phyloP scores from a whole-genome alignment of 202 grass and related monocot genomes.

The Dendrocalamus latiflorus region DNA sequence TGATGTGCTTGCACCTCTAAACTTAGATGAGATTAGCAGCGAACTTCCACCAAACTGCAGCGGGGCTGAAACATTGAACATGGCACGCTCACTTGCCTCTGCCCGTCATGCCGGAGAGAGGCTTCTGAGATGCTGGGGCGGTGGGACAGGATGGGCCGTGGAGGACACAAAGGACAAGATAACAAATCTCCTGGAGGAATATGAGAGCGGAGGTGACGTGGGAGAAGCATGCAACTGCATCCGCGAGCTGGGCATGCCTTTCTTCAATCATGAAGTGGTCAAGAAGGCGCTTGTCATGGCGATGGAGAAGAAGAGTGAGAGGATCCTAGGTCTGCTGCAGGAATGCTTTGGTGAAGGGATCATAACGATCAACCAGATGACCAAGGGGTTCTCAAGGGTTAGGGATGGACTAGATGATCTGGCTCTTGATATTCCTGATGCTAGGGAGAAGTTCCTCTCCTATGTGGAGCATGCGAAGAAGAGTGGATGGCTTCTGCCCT shows the following conservation, averaged over 20 bases:
- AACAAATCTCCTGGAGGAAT: constrained; percentile 87
- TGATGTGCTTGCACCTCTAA: constrained; percentile 78
- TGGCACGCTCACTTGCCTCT: constrained; percentile 72
- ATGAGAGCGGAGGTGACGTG: constrained; percentile 75
- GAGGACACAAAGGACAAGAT: constrained; percentile 98
- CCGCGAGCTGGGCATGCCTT: constrained; percentile 81
- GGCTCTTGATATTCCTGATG: constrained; percentile 90
- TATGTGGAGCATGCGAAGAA: constrained; percentile 58
- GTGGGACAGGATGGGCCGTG: constrained; percentile 74
- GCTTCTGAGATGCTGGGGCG: constrained; percentile 96
- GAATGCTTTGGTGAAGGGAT: constrained; percentile 91
- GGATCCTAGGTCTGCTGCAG: constrained; percentile 59
- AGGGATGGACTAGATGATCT: constrained; percentile 87
- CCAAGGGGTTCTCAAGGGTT: constrained; percentile 91
- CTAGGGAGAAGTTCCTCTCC: constrained; percentile 61
- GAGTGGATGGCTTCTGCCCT: constrained; percentile 62
- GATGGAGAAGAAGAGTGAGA: constrained; percentile 89
- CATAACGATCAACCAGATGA: constrained; percentile 93
- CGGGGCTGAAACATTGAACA: constrained; percentile 64
- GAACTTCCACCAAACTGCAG: constrained; percentile 70
- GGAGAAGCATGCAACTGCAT: constrained; percentile 94
- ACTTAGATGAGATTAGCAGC: constrained; percentile 79
- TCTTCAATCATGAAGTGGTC: constrained; percentile 97
- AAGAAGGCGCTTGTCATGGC: constrained; percentile 90
- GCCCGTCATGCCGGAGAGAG: constrained; percentile 90